Conservation (phyloP, 1,139 yeast species). For the Pneumocystis sp. region DNA sequence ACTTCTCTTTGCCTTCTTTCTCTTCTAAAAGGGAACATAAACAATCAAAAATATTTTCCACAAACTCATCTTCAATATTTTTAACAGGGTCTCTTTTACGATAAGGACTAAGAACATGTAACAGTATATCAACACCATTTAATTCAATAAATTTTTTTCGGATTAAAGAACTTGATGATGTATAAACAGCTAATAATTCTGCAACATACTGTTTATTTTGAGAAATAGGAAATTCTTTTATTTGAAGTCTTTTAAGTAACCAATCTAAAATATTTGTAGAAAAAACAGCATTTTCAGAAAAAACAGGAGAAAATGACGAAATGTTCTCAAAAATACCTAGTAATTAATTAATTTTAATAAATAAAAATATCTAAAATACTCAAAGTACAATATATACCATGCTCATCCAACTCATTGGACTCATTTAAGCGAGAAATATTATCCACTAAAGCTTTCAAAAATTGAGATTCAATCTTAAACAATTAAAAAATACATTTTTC, state of each 20-base stretch:
- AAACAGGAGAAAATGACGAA: conserved; percentile 6
- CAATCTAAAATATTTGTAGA: conserved; percentile 14
- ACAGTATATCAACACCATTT: conserved; percentile 15
- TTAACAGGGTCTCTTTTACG: conserved; percentile 15
- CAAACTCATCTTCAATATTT: conserved; percentile 19
- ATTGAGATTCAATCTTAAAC: conserved; percentile 9
- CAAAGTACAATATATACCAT: conserved; percentile 9
- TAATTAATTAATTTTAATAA: conserved; percentile 5
- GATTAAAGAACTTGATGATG: conserved; percentile 9
- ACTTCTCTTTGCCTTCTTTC: conserved; percentile 16
- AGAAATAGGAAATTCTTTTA: conserved; percentile 14
- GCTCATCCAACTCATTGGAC: conserved; percentile 7
- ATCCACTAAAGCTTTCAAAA: conserved; percentile 12
- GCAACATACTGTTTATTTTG: conserved; percentile 19
- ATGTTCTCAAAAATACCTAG: conserved; percentile 15
- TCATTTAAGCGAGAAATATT: conserved; percentile 15
- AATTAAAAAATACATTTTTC: neutral
- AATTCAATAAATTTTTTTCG: conserved; percentile 7
- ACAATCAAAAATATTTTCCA: conserved; percentile 18
- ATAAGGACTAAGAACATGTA: conserved; percentile 16
- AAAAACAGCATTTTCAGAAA: conserved; percentile 7
- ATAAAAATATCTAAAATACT: conserved; percentile 6
- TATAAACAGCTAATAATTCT: conserved; percentile 18
- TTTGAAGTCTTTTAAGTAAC: conserved; percentile 13
- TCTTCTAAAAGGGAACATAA: conserved; percentile 16